phyloP scores from a whole-genome alignment of 2,329 filamentous ascomycete genomes.

The Cordyceps javanica region DNA sequence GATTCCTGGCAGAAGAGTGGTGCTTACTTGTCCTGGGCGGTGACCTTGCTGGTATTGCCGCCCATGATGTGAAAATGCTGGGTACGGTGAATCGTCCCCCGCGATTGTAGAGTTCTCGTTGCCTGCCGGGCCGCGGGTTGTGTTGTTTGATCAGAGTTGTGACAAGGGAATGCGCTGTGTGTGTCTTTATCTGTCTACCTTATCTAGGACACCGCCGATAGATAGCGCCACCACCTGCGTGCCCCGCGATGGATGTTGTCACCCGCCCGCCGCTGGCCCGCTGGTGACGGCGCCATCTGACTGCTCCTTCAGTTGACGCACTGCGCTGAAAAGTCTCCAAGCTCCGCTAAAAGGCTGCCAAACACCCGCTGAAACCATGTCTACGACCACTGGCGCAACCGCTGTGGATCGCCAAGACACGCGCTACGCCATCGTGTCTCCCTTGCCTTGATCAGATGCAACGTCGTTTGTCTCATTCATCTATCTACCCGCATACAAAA shows the following conservation, averaged over 20 bases:
- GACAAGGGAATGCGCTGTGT: no score
- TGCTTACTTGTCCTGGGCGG: slow-evolving; percentile 76
- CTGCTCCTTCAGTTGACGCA: background rate
- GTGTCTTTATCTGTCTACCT: background rate
- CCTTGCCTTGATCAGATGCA: background rate
- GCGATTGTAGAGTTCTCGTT: background rate
- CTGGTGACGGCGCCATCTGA: background rate
- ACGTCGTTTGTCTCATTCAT: background rate
- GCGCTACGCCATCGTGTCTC: no score
- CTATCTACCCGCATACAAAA: background rate
- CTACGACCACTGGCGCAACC: background rate
- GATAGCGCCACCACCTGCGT: background rate
- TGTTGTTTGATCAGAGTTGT: background rate
- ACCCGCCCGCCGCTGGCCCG: background rate
- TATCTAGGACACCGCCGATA: background rate
- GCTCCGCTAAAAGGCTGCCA: background rate
- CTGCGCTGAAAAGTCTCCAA: background rate
- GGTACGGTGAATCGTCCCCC: background rate
- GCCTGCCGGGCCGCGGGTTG: background rate
- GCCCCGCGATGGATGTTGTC: slow-evolving; percentile 11
- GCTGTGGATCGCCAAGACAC: background rate
- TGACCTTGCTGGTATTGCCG: slow-evolving; percentile 51
- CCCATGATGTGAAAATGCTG: slow-evolving; percentile 37
- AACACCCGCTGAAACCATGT: background rate
- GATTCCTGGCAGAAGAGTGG: background rate